Conservation (phyloP, 306 rosid genomes). For the Datisca glomerata region DNA sequence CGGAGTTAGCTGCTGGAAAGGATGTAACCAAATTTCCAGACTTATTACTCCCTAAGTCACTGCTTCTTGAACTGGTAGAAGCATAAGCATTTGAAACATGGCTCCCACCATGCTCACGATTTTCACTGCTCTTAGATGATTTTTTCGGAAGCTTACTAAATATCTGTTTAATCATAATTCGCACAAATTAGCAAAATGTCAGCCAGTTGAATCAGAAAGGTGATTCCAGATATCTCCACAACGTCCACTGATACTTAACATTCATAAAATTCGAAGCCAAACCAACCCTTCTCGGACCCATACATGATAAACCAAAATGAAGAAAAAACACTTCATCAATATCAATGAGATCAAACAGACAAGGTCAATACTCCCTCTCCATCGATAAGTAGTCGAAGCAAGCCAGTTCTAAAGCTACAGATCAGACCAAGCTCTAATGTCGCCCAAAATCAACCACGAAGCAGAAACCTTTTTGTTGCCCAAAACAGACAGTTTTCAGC, state of each 20-base stretch:
- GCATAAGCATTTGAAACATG: slow-evolving; percentile 24
- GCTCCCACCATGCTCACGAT: slow-evolving; percentile 30
- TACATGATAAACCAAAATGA: neutral
- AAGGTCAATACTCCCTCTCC: neutral
- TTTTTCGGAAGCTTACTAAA: slow-evolving; percentile 47
- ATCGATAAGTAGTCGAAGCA: too few relatives aligned
- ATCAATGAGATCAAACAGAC: neutral
- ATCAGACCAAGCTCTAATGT: neutral
- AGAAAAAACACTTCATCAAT: neutral
- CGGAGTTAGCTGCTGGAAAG: slow-evolving; percentile 15
- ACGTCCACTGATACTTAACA: neutral
- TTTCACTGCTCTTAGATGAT: slow-evolving; percentile 41
- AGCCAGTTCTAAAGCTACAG: neutral
- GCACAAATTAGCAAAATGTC: slow-evolving; percentile 12
- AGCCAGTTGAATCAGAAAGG: slow-evolving; percentile 3
- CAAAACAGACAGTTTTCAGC: too few relatives aligned
- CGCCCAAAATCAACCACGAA: neutral
- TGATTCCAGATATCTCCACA: neutral
- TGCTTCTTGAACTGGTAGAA: slow-evolving; percentile 23
- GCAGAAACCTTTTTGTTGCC: too few relatives aligned
- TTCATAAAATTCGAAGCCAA: neutral
- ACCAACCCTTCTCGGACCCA: neutral
- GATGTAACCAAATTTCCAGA: slow-evolving; percentile 21
- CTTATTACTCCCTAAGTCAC: slow-evolving; percentile 29
- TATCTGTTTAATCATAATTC: slow-evolving; percentile 53